Evolutionary conservation across 805 yeast genomes (phyloP).

Genomic region (Cyberlindnera lachancei): DNA sequence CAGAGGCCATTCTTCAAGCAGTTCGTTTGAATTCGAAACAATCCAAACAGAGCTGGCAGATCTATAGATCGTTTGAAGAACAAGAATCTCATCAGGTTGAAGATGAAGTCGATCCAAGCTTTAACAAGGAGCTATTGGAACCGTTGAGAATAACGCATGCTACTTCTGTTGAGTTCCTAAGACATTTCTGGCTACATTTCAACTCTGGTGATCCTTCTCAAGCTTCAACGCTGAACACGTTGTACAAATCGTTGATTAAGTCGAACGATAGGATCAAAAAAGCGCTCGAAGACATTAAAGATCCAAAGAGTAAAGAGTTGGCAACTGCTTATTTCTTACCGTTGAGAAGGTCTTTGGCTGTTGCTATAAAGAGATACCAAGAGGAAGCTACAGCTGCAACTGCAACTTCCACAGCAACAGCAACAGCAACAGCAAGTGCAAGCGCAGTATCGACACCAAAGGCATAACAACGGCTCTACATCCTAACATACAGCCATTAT

Average conservation of each 20-base stretch:
- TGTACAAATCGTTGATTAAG: slow-evolving; percentile 42
- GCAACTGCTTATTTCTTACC: slow-evolving; percentile 35
- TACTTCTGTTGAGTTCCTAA: slow-evolving; percentile 66
- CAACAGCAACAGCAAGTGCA: background rate
- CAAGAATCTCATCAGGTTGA: slow-evolving; percentile 19
- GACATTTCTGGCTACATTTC: slow-evolving; percentile 67
- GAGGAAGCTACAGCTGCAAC: slow-evolving; percentile 10
- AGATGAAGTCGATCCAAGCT: slow-evolving; percentile 24
- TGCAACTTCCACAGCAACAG: background rate
- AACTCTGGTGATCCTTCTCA: slow-evolving; percentile 41
- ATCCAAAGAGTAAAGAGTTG: slow-evolving; percentile 20
- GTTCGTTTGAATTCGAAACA: slow-evolving; percentile 50
- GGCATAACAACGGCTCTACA: too few species aligned
- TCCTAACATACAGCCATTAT: too few species aligned
- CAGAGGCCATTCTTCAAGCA: slow-evolving; percentile 36
- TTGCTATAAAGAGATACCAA: slow-evolving; percentile 42
- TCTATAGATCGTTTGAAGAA: slow-evolving; percentile 19
- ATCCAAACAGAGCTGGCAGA: slow-evolving; percentile 39
- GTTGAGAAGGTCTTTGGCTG: slow-evolving; percentile 33
- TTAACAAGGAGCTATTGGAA: slow-evolving; percentile 36
- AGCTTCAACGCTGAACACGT: slow-evolving; percentile 34
- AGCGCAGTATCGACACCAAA: background rate
- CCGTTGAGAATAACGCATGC: slow-evolving; percentile 55
- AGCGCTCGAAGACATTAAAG: slow-evolving; percentile 24
- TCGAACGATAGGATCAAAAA: slow-evolving; percentile 38